Evolutionary conservation across 768 basidiomycete genomes (phyloP), one percentile per base, ranked within the genome.

Genomic region (Boletus sensibilis): DNA sequence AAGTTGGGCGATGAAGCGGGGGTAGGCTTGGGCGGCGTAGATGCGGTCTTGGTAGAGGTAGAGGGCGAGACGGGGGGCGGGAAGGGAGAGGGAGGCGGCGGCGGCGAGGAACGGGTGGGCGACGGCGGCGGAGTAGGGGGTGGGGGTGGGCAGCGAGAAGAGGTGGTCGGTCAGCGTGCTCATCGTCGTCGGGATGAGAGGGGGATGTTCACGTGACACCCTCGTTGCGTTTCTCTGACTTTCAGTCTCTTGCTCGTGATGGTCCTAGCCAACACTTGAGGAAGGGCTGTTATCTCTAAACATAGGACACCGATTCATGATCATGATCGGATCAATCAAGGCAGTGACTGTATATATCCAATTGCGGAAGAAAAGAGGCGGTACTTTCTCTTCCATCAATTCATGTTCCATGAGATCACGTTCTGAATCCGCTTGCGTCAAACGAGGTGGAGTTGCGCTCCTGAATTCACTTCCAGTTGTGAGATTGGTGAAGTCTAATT

Each of bases 41-140:
- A 87, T 80, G 48, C 83, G 80, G 67, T 91, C 89, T 61, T 91
- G 89, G 14, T 81, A 78, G 55, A 90, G 80, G 81, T 84, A 90
- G 46, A 84, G 72, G 1, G 79, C 76, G 16, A 91, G 80, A 25
- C 77, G 75, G 1, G 71, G 57, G 13, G 76, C 55, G 8, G 77
- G 71, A 20, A 91, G 77, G 4, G 76, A 75, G 14, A 82, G 78
- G 3, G 77, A 66, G 4, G 84, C 84, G 0, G 87, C 86, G 18
- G 78, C 71, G 2, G 65, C 61, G n/a, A 92, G 79, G 70, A 90
- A 91, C 0, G 78, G 67, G 52, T 87, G 84, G 33, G 74, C 60
- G 0, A 78, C 82, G 1, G 87, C 86, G 0, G 72, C 71, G 14
- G 62, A 21, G 66, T 84, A 86, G 0, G 76, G 62, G 0, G 70